Evolutionary conservation across 108 stramenopile species (phyloP).

Genomic region (Fistulifera solaris): DNA sequence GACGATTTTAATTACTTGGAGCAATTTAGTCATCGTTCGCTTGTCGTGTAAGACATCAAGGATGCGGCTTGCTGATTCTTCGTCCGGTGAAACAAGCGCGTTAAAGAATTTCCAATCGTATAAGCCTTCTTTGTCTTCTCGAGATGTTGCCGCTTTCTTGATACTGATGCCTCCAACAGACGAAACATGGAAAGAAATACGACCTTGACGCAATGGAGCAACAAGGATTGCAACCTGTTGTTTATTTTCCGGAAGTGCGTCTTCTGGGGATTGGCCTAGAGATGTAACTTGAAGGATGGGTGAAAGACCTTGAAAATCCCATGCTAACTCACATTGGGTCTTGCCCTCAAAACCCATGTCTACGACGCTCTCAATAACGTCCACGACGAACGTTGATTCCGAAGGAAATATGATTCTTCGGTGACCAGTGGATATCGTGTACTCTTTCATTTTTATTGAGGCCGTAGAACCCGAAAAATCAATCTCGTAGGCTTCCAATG

Average conservation of each 20-base stretch:
- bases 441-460: slow-evolving; percentile 61
- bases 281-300: slow-evolving; percentile 73
- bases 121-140: slow-evolving; percentile 71
- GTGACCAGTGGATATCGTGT: slow-evolving; percentile 62
- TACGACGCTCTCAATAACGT: slow-evolving; percentile 60
- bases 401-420: slow-evolving; percentile 74
- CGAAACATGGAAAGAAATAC: slow-evolving; percentile 71
- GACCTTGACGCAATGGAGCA: slow-evolving; percentile 71
- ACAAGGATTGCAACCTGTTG: slow-evolving; percentile 67
- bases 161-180: slow-evolving; percentile 79
- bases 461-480: slow-evolving; percentile 64
- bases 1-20: slow-evolving; percentile 66
- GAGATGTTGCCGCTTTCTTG: slow-evolving; percentile 64
- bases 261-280: slow-evolving; percentile 55
- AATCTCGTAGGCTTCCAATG: slow-evolving; percentile 85
- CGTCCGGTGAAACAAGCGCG: slow-evolving; percentile 78
- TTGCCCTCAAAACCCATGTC: slow-evolving; percentile 80
- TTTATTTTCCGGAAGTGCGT: slow-evolving; percentile 65
- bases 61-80: slow-evolving; percentile 52
- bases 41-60: slow-evolving; percentile 79
- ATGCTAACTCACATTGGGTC: slow-evolving; percentile 67
- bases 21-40: slow-evolving; percentile 64
- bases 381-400: slow-evolving; percentile 58
- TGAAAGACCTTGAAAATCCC: slow-evolving; percentile 81
- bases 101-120: slow-evolving; percentile 90